Evolutionary conservation across 495 filamentous ascomycete genomes (phyloP).

Genomic region (Annulohypoxylon stygium): DNA sequence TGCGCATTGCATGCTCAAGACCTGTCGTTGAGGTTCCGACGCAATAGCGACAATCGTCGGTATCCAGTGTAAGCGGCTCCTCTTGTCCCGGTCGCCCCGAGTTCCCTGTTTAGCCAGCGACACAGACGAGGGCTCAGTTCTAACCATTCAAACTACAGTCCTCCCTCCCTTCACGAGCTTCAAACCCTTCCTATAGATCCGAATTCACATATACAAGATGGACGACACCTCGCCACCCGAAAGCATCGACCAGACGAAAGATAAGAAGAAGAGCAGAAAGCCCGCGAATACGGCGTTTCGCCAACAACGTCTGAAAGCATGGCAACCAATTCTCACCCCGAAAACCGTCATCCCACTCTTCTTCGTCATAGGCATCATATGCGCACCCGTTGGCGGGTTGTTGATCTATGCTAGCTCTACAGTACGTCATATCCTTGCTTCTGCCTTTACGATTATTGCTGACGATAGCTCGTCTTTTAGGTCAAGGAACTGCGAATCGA

Average conservation of each 20-base stretch:
- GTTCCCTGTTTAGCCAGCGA: conserved; percentile 13
- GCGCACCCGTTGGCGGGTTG: conserved; percentile 87
- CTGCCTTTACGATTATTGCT: neutral
- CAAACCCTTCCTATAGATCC: neutral
- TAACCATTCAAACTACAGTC: neutral
- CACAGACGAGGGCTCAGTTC: neutral
- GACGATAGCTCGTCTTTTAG: conserved; percentile 58
- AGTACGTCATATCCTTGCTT: conserved; percentile 57
- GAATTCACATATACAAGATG: conserved; percentile 39
- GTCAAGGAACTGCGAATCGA: conserved; percentile 92
- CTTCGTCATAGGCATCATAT: conserved; percentile 86
- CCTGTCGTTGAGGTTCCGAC: neutral
- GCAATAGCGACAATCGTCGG: conserved; percentile 21
- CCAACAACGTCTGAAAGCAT: conserved; percentile 92
- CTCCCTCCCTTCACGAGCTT: neutral
- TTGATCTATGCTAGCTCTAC: conserved; percentile 84
- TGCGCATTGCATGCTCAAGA: neutral
- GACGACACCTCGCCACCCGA: conserved; percentile 45
- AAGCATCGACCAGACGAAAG: conserved; percentile 57
- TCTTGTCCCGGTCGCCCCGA: conserved; percentile 27
- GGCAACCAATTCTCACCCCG: conserved; percentile 96
- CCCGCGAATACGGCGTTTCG: conserved; percentile 94
- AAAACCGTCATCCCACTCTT: conserved; percentile 93
- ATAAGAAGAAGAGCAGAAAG: conserved; percentile 87
- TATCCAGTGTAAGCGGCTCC: conserved; percentile 9